Evolutionary conservation across 73 alveolate genomes (phyloP).

Genomic region (Symbiodinium pilosum): DNA sequence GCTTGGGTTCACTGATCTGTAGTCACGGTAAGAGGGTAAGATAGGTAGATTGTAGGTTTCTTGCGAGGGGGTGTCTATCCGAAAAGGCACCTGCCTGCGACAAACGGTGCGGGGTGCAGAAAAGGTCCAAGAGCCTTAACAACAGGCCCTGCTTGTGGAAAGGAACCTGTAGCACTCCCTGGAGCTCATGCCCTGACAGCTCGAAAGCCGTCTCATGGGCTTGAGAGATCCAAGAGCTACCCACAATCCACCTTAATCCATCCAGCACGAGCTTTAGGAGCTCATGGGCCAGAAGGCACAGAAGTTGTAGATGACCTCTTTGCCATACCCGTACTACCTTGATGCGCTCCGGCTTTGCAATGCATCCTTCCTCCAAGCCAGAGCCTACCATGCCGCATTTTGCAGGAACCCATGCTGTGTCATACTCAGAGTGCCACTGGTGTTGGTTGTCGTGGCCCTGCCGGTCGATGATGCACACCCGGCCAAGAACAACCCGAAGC

Average conservation of each 20-base stretch:
- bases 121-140: too few species aligned
- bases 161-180: too few species aligned
- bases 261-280: neutral
- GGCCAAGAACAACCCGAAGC: slow-evolving; percentile 37
- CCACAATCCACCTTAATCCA: neutral
- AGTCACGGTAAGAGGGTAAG: too few species aligned
- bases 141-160: too few species aligned
- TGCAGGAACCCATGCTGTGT: slow-evolving; percentile 64
- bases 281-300: neutral
- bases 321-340: neutral
- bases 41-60: too few species aligned
- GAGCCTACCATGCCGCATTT: slow-evolving; percentile 29
- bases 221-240: too few species aligned
- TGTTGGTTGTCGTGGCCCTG: slow-evolving; percentile 34
- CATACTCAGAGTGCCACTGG: slow-evolving; percentile 10
- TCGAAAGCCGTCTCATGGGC: too few species aligned
- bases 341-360: neutral
- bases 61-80: too few species aligned
- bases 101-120: too few species aligned
- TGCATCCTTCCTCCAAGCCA: slow-evolving; percentile 29
- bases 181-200: too few species aligned
- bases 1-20: too few species aligned
- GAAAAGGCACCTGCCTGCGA: too few species aligned
- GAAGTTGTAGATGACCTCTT: neutral
- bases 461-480: slow-evolving; percentile 31